Evolutionary conservation across 164 flowering plant species (phyloP).

Genomic region (Warburgia ugandensis): DNA sequence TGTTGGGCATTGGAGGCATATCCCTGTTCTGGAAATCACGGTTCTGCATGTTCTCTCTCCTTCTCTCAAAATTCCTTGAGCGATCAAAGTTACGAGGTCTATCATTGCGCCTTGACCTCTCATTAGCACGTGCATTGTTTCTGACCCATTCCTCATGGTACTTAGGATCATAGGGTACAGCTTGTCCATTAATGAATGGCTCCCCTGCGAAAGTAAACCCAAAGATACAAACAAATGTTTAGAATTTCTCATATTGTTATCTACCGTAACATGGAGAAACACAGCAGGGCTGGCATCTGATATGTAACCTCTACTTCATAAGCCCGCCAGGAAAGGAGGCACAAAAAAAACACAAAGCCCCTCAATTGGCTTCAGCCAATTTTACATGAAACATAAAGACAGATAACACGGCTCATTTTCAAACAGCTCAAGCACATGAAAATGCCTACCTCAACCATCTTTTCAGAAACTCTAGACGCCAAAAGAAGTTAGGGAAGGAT

Average conservation of each 20-base stretch:
- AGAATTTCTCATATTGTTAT: no score
- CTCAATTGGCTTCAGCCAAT: no score
- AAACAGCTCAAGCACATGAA: background rate
- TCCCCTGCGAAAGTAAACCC: slow-evolving; percentile 22
- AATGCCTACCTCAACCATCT: no score
- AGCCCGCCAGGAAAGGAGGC: no score
- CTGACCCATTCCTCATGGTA: slow-evolving; percentile 36
- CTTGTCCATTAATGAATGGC: slow-evolving; percentile 36
- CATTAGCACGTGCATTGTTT: slow-evolving; percentile 23
- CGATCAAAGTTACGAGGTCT: slow-evolving; percentile 26
- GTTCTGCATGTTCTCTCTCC: slow-evolving; percentile 24
- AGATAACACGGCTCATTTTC: background rate
- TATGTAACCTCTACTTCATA: no score
- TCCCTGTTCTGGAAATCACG: slow-evolving; percentile 18
- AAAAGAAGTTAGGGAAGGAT: no score
- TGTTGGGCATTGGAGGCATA: slow-evolving; percentile 12
- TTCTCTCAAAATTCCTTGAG: slow-evolving; percentile 18
- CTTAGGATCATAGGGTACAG: slow-evolving; percentile 44
- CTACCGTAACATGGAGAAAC: background rate
- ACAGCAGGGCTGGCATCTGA: background rate
- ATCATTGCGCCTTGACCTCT: slow-evolving; percentile 19
- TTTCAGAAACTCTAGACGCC: no score
- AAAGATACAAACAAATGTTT: background rate
- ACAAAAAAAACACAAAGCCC: slow-evolving; percentile 1
- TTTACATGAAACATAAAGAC: background rate